Evolutionary conservation across 164 flowering plant genomes (phyloP), one percentile per base, ranked within the genome.

Genomic region (Buxus sempervirens): DNA sequence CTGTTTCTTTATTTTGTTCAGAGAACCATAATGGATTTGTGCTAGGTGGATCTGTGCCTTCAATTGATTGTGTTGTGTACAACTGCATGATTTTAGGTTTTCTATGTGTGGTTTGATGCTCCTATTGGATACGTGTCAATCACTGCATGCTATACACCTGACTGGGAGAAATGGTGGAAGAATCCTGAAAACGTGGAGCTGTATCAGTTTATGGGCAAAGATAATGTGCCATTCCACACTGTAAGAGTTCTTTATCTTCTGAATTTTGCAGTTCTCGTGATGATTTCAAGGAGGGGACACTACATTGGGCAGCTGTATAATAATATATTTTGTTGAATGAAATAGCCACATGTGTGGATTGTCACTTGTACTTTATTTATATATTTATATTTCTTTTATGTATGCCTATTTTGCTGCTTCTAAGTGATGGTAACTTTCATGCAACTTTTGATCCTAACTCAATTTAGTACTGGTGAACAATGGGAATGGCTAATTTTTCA

Each of bases 141-240:
- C 62, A 91, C 98, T 53, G 53, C 89, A 26, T 85, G 96, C 78
- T 87, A 90, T 73, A 90, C 96, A 19, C 32, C 84, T 64, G 96
- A 92, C 16, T 95, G 98, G 97, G 97, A 92, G 80, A 85, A 91
- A 73, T 95, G 98, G 98, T 95, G 98, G 98, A 95, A 91, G 78
- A 82, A 91, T 76, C 97, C 98, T 57, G 89, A 90, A 28, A 81
- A 95, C 69, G 97, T 92, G 70, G 97, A 92, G 81, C 81, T 95
- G 12, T 95, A 77, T 83, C 98, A 95, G 76, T 95, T 95, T 73
- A 92, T 95, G 98, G 98, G 98, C 66, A 95, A 95, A 78, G 98
- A 95, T 74, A 92, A 95, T 84, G 97, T 95, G 68, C 96, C 96
- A 57, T 95, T 92, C 68, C 98, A 95, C 81, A 91, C 98, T 45